Evolutionary conservation across 495 filamentous ascomycete genomes (phyloP).

Genomic region (Corynascus novoguineensis): DNA sequence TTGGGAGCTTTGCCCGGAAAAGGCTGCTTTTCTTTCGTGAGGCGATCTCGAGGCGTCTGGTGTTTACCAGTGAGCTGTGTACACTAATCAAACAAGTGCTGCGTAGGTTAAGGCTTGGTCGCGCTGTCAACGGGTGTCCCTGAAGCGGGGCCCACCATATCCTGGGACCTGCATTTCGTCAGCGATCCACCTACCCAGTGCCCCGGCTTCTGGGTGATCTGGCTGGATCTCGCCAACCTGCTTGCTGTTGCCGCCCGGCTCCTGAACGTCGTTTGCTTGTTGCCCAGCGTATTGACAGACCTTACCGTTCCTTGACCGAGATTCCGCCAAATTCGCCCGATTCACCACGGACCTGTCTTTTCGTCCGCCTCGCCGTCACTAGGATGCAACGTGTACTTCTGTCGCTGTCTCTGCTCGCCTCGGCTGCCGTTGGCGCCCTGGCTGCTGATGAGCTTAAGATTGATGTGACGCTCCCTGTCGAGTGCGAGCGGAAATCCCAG

Average conservation of each 20-base stretch:
- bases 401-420: conserved; percentile 50
- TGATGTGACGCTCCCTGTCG: conserved; percentile 65
- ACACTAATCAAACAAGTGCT: too few relatives aligned
- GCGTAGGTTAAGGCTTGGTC: too few relatives aligned
- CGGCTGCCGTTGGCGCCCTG: conserved; percentile 45
- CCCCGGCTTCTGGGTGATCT: conserved; percentile 2
- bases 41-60: too few relatives aligned
- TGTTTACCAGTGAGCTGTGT: too few relatives aligned
- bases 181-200: too few relatives aligned
- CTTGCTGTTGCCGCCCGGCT: neutral
- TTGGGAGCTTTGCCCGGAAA: too few relatives aligned
- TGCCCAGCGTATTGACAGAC: neutral
- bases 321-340: neutral
- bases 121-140: too few relatives aligned
- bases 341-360: neutral
- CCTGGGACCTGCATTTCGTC: neutral
- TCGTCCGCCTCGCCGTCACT: neutral
- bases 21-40: too few relatives aligned
- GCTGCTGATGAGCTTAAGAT: conserved; percentile 60
- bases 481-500: conserved; percentile 63
- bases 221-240: neutral
- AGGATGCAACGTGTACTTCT: conserved; percentile 55
- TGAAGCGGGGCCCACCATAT: too few relatives aligned
- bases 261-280: neutral
- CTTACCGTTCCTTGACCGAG: neutral